Conservation (phyloP, 176 grass and related monocot genomes). For the Avena atlantica region DNA sequence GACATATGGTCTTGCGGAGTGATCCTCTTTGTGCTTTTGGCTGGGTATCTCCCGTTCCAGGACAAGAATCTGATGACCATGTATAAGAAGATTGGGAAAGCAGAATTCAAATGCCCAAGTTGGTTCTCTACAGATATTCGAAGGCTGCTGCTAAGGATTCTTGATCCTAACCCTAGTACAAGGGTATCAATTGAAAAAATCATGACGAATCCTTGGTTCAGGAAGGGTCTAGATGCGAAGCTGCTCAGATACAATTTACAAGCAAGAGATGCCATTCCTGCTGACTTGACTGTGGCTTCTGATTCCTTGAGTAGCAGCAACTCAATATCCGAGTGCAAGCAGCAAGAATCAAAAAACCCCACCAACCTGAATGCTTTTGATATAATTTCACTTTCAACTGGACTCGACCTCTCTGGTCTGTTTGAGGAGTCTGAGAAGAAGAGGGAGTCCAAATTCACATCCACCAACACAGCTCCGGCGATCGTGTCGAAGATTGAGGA, state of each 20-base stretch:
- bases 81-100: conserved; percentile 96
- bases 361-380: conserved; percentile 95
- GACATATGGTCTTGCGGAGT: conserved; percentile 99
- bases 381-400: conserved; percentile 82
- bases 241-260: conserved; percentile 45
- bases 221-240: conserved; percentile 80
- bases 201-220: conserved; percentile 93
- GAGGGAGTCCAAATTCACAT: conserved; percentile 85
- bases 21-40: conserved; percentile 86
- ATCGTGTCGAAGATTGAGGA: conserved; percentile 85
- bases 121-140: conserved; percentile 80
- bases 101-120: conserved; percentile 76
- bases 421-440: conserved; percentile 73
- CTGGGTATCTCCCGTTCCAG: conserved; percentile 91
- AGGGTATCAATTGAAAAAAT: conserved; percentile 89
- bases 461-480: conserved; percentile 55
- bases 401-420: conserved; percentile 89
- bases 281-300: background rate
- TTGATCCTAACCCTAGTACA: conserved; percentile 86
- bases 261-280: conserved; percentile 22
- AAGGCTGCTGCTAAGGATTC: conserved; percentile 74
- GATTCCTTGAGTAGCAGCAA: background rate
- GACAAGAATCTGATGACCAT: conserved; percentile 94
- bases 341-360: conserved; percentile 43
- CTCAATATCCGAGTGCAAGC: conserved; percentile 11